Percentiles rank a stretch among this genome's conserved stretches.
Evolutionary conservation across 306 rosid species (phyloP).

Genomic region (Pyrus communis): DNA sequence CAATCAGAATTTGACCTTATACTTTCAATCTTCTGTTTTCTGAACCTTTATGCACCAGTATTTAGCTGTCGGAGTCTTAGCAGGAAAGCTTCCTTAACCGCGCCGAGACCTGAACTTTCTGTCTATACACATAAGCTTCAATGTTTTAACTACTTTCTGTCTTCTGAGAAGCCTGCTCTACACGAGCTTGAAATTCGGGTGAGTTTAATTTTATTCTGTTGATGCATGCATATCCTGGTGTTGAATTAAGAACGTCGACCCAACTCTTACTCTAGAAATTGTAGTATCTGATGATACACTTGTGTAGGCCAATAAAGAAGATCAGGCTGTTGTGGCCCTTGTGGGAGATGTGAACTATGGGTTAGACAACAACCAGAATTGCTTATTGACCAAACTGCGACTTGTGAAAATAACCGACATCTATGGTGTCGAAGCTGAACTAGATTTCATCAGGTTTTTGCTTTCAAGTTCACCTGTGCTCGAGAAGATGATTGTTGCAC

Average conservation of each 20-base stretch:
- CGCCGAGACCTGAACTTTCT: constrained; percentile 37
- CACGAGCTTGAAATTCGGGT: constrained; percentile 53
- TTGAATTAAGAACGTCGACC: too few relatives aligned
- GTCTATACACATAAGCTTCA: constrained; percentile 40
- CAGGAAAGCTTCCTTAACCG: constrained; percentile 33
- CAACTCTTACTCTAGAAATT: too few relatives aligned
- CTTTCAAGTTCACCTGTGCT: constrained; percentile 3
- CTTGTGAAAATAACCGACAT: constrained; percentile 36
- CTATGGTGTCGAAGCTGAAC: constrained; percentile 3
- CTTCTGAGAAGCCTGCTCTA: constrained; percentile 47
- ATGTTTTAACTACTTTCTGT: constrained; percentile 42
- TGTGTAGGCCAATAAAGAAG: constrained; percentile 29
- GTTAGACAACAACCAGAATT: constrained; percentile 21
- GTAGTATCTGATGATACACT: neutral
- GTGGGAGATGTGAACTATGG: neutral
- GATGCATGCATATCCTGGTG: neutral
- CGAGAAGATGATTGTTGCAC: constrained; percentile 48
- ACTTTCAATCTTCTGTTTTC: neutral
- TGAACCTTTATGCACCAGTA: constrained; percentile 26
- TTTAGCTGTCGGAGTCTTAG: constrained; percentile 41
- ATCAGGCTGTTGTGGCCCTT: neutral
- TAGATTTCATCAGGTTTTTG: too few relatives aligned
- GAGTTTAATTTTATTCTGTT: constrained; percentile 11
- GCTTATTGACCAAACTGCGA: constrained; percentile 25
- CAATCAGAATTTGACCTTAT: neutral